Base-by-base conservation (phyloP, 495 filamentous ascomycete species). In the Jackrogersella multiformis region DNA sequence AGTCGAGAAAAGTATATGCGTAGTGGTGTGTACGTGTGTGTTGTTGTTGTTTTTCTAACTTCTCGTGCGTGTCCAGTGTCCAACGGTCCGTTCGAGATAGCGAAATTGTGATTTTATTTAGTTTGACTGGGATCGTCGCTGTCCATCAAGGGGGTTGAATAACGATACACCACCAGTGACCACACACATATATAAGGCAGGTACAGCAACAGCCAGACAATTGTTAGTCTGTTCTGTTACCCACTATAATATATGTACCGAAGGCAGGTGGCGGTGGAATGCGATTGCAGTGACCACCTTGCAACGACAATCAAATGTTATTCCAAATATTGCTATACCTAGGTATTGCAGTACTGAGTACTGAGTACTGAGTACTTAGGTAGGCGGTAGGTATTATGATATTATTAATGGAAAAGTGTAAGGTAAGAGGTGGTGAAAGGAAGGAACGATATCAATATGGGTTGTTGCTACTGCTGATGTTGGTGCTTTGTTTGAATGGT, bases 81-180 rank as follows among this genome's bases (percentile, higher is more conserved):
- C 54, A 58, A 54, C 46, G 12, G 46, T 49, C 44, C 15, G 62
- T 61, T 62, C 45, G 53, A 65, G 42, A 58, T 58, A 62, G 61
- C 61, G 67, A 70, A 52, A 70, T 70, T 70, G 57, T 48, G 28
- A 61, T 65, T 56, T 65, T 69, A 49, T 66, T 62, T 71, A 68
- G 64, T 67, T 66, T 20, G 64, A 49, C 64, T 67, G 59, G 52
- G 68, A 71, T 71, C 68, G 68, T 68, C 68, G n/a, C n/a, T n/a
- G 59, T 68, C 35, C 57, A 61, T 44, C 61, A 62, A 56, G 56
- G 63, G 61, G 57, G 42, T 39, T 35, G 35, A 16, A 28, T 38
- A 49, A 26, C 28, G 32, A 57, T 69, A 69, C 60, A 68, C 42
- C 56, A 48, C 44, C n/a, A n/a, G n/a, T n/a, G n/a, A n/a, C n/a